Evolutionary conservation across 2,329 filamentous ascomycete species (phyloP), one percentile per base, ranked within the genome.

Genomic region (Pseudodiploospora longispora): DNA sequence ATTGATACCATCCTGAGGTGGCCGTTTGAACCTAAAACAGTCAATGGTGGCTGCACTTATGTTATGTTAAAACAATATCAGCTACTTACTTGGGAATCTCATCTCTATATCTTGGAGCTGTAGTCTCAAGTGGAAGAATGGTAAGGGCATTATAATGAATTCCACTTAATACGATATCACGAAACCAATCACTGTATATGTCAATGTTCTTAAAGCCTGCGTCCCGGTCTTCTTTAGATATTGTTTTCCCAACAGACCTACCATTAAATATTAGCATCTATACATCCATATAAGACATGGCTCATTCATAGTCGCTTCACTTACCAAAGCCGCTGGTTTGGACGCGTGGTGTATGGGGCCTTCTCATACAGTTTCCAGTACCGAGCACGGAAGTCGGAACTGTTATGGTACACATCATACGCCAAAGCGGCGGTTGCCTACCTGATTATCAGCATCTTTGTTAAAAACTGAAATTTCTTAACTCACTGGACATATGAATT

Each of bases 371-470:
- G 4, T 5, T 33, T 30, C 38, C 3, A 5, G 12, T 40, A 27
- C 6, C 38, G 30, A 19, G 4, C 6, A 30, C 38, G 38, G 33
- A 40, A 40, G 4, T 31, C 5, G 10, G 31, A 29, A 30, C 38
- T 40, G 38, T 40, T 40, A 10, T 33, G 38, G 30, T 40, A 40
- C 30, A 40, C 38, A 27, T 40, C 38, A 10, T 33, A 33, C 29
- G 38, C 29, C n/a, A 40, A 31, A 0, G 10, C 38, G 8, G 28
- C 38, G 4, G 38, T 40, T 6, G 38, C 38, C 38, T 40, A 8
- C 1, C 10, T 27, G 10, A n/a, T n/a, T n/a, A n/a, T n/a, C n/a
- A n/a, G 10, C 3, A 19, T 6, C 30, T 40, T 30, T 12, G 19
- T 4, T 8, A 9, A 9, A 31, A 19, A 8, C 1, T 8, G 6